These are phyloP conservation scores for Kodamaea lidongshanica DNA, from an alignment of 805 yeast species.

Conservation along the genomic window DNA sequence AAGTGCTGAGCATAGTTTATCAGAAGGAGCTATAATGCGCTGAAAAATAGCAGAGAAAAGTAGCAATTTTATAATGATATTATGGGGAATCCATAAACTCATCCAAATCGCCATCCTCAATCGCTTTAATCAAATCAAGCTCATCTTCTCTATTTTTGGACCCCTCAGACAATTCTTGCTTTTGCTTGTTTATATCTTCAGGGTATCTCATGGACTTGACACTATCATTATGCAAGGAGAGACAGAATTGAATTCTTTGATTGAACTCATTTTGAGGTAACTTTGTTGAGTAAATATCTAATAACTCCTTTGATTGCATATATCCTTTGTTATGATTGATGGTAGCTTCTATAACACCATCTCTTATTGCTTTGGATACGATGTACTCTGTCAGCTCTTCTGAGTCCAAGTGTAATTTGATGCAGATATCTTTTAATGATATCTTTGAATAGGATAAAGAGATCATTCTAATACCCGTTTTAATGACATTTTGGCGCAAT, in stretches of 20 bases:
- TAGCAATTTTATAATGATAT: too few relatives aligned
- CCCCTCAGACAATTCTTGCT: constrained; percentile 22
- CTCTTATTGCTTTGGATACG: constrained; percentile 93
- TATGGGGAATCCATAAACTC: constrained; percentile 38
- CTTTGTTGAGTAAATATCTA: constrained; percentile 80
- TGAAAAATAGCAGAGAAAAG: too few relatives aligned
- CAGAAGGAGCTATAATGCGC: too few relatives aligned
- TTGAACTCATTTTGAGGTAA: constrained; percentile 85
- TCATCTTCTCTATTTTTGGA: constrained; percentile 35
- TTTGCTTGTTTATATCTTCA: constrained; percentile 25
- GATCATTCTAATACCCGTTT: constrained; percentile 92
- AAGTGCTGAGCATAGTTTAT: too few relatives aligned
- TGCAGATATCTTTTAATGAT: constrained; percentile 87
- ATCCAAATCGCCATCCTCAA: constrained; percentile 52
- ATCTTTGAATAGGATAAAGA: constrained; percentile 86
- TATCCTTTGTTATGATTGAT: constrained; percentile 86
- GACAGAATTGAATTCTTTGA: constrained; percentile 90
- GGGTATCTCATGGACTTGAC: constrained; percentile 96
- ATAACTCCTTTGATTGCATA: constrained; percentile 83
- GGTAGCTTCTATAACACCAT: constrained; percentile 93
- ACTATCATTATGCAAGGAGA: constrained; percentile 82
- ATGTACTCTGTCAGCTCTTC: constrained; percentile 96
- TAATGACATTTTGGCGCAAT: constrained; percentile 92
- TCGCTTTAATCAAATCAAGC: constrained; percentile 39
- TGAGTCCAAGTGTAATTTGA: constrained; percentile 83